These are phyloP conservation scores for Liquidambar formosana DNA, from an alignment of 164 flowering plant genomes.

Conservation along the genomic window DNA sequence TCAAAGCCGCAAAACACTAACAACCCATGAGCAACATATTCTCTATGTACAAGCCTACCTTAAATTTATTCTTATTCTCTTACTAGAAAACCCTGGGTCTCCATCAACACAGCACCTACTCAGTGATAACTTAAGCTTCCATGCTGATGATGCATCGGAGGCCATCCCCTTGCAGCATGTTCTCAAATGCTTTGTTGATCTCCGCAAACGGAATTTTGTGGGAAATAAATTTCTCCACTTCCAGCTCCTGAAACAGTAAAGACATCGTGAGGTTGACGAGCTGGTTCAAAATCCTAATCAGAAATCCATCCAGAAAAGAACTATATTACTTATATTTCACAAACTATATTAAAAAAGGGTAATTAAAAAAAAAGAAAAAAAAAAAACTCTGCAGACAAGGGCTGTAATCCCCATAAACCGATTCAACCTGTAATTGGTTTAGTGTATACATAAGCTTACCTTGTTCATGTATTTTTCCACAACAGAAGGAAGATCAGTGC, in stretches of 20 bases:
- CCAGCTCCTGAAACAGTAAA: slow-evolving; percentile 44
- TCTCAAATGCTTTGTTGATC: slow-evolving; percentile 73
- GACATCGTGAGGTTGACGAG: no score
- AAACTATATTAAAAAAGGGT: no score
- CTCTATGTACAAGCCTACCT: not conserved
- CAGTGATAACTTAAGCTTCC: slow-evolving; percentile 12
- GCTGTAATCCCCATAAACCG: no score
- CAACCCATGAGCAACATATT: no score
- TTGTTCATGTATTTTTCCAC: slow-evolving; percentile 50
- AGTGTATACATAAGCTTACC: slow-evolving; percentile 13
- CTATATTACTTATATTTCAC: no score
- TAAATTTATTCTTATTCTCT: not conserved
- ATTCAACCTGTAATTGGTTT: no score
- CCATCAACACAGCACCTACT: not conserved
- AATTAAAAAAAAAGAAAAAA: no score
- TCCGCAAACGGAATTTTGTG: slow-evolving; percentile 64
- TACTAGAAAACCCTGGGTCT: no score
- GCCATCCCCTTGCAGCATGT: slow-evolving; percentile 54
- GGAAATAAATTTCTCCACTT: slow-evolving; percentile 65
- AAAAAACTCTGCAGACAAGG: no score
- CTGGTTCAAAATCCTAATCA: no score
- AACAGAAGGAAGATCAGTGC: slow-evolving; percentile 39
- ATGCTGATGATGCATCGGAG: slow-evolving; percentile 58
- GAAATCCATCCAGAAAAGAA: no score
- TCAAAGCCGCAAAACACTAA: no score